phyloP scores from a whole-genome alignment of 164 flowering plant species.

The Stephania japonica region DNA sequence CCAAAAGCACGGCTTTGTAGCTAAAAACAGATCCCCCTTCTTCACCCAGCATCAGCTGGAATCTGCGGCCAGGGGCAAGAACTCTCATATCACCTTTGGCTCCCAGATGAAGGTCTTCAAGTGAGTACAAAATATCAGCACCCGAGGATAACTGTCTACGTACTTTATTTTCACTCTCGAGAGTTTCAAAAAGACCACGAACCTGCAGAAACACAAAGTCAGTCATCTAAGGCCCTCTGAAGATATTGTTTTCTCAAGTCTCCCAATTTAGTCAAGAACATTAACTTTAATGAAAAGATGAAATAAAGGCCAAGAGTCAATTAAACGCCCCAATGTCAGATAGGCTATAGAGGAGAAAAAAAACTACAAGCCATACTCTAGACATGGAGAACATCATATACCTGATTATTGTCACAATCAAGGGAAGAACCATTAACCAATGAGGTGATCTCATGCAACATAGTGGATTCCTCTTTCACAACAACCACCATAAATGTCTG shows the following conservation, averaged over 20 bases:
- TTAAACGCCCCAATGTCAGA: not conserved
- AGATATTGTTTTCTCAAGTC: constrained; percentile 1
- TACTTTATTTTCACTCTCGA: constrained; percentile 64
- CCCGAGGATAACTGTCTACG: constrained; percentile 50
- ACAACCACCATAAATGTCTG: constrained; percentile 73
- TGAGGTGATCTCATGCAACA: constrained; percentile 35
- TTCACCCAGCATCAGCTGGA: constrained; percentile 57
- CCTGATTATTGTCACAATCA: constrained; percentile 49
- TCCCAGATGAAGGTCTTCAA: constrained; percentile 79
- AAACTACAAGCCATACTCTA: not conserved
- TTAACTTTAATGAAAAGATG: not conserved
- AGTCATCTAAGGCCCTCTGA: constrained; percentile 5
- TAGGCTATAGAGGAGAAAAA: not conserved
- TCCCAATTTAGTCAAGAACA: not conserved
- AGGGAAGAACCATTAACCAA: constrained; percentile 37
- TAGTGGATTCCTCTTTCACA: constrained; percentile 45
- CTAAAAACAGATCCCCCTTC: constrained; percentile 40
- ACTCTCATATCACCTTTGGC: constrained; percentile 51
- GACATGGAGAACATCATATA: constrained; percentile 13
- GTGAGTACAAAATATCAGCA: constrained; percentile 53
- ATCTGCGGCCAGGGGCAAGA: constrained; percentile 55
- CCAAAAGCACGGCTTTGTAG: constrained; percentile 78
- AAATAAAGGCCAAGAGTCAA: not conserved
- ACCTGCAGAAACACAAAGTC: constrained; percentile 36
- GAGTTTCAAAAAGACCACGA: constrained; percentile 52